Base-by-base conservation (phyloP, 2,329 filamentous ascomycete species). In the Exophiala calicioides region DNA sequence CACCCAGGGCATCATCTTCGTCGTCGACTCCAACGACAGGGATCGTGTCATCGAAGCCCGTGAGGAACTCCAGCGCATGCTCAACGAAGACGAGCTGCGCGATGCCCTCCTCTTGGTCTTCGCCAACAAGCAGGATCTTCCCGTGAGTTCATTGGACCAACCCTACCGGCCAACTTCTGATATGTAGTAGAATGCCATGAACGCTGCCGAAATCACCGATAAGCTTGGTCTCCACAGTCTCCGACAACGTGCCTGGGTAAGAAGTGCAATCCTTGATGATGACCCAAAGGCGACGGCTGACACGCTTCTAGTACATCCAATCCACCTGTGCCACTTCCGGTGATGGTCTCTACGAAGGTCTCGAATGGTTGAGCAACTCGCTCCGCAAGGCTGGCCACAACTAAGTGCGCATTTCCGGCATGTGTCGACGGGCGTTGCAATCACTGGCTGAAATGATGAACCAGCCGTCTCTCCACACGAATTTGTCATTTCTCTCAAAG, bases 101-200 rank as follows among this genome's bases (percentile, higher is more conserved):
- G 93, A 98, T 70, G 93, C 93, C 60, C 85, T 96, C 64, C 82
- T 98, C 63, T 78, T 98, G 65, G 91, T 98, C 66, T 98, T 98
- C 68, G 93, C 93, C 75, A 98, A 98, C 85, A 98, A 98, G 82
- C 93, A 98, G 81, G 93, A 98, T 90, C 78, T 97, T 73, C 86
- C 86, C 63, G 93, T 96, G 79, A 72, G 90, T 80, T 52, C n/a
- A 20, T 19, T 2, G 21, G 36, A 47, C 19, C 8, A 45, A 53
- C 13, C 29, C 23, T 31, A 8, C 9, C 15, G 18, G 32, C 15
- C 29, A 44, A 30, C 18, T 8, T 10, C 21, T 53, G 30, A 26
- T 37, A 32, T 46, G n/a, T 50, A 49, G 39, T 47, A 95, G 90
- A 97, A 97, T 70, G 93, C 93, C 75, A 97, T 97, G 93, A 96